Base-by-base conservation (phyloP, 176 grass and related monocot genomes). In the Triticum turgidum region DNA sequence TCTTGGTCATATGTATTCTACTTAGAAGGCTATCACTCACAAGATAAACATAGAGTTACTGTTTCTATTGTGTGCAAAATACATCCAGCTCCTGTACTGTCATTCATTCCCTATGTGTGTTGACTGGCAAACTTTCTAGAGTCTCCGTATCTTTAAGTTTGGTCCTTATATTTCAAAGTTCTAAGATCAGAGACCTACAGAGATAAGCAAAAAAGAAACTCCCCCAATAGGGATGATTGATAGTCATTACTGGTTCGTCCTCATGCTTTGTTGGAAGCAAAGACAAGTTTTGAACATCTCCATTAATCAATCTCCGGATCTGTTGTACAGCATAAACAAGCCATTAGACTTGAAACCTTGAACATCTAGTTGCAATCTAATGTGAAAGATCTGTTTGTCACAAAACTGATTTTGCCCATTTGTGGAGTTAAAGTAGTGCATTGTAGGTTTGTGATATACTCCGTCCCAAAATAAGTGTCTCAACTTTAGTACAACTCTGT, bases 291-390 rank as follows among this genome's bases (percentile, higher is more conserved):
- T 71, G 11, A 71, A 63, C 51, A 72, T 64, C 12, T 59, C 15
- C 7, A 37, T 49, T 59, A 38, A 34, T 39, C 67, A 70, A 38
- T 18, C 32, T 12, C 58, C 32, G 15, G 56, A 71, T 82, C 6
- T 70, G 52, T 72, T 84, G 33, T 61, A 37, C 9, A 67, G 49
- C 56, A 83, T 88, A 72, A 73, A n/a, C 12, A 70, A 66, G 22
- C 65, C 49, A 63, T 88, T 63, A 37, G 21, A 2, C 76, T 72
- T 88, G 38, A 70, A 51, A 11, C 24, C 62, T 27, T 65, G 24
- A 65, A 65, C 62, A 29, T 64, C 61, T 12, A 65, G 22, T 64
- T 47, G 13, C 44, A 47, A 47, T 47, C 45, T 13, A 47, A 47
- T 47, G 45, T 47, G 45, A 47, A 47, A 47, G 45, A 47, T 47